Evolutionary conservation across 306 rosid species (phyloP), one percentile per base, ranked within the genome.

Genomic region (Citrullus colocynthis): DNA sequence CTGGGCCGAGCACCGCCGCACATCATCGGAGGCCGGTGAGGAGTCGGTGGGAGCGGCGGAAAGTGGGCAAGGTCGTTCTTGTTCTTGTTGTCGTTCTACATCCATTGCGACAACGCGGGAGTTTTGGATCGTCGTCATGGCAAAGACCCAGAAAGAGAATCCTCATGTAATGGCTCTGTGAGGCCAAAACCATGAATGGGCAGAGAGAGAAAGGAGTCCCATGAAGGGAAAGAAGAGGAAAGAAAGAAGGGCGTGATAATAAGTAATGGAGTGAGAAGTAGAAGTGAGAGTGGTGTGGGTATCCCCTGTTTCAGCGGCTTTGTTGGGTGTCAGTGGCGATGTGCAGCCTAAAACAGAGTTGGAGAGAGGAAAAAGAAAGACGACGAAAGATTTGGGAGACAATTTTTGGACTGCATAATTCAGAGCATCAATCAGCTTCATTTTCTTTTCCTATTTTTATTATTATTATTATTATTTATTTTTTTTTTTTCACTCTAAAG

Each of bases 161-260:
- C 91, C 81, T 90, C 96, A 93, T 91, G 92, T 77, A 88, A 87
- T 81, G 87, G 51, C 80, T 66, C 67, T 63, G 64, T 12, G 78
- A 76, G 84, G 83, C 84, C 41, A 83, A 78, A 80, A 85, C 67
- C 83, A 85, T 82, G n/a, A 84, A 88, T 63, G 77, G 81, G 82
- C 88, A 73, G 75, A 79, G 78, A 82, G 80, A 81, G 75, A 82
- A 79, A 81, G 59, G 83, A 72, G 34, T 3, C n/a, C 49, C 78
- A 64, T 64, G 2, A 37, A 64, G 13, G 2, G 37, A 64, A 17
- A 4, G 12, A 51, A 11, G 9, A 42, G 48, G 28, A 24, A 62
- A 39, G 36, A 32, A 32, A 1, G 72, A 37, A 64, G 72, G 72
- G 72, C 37, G 11, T 37, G 69, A 30, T 14, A 30, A 62, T 67